phyloP scores from a whole-genome alignment of 2,329 filamentous ascomycete species.

The Chrysosporium queenslandicum region DNA sequence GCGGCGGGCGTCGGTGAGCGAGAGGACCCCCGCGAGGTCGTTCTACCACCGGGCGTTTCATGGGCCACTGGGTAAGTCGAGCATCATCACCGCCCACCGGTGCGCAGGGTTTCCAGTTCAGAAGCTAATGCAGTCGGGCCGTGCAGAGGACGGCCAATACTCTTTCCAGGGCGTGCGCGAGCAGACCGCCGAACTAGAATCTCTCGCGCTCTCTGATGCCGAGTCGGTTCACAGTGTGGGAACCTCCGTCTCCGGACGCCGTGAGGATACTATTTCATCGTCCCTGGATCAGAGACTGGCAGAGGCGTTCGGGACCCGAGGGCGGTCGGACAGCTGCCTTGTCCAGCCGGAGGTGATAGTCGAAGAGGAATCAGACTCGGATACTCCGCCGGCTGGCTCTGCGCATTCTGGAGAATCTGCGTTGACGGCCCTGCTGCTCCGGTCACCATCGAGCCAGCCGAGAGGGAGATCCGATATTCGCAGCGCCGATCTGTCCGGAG shows the following conservation, averaged over 20 bases:
- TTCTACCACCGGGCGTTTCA: conserved; percentile 40
- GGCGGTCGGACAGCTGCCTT: conserved; percentile 16
- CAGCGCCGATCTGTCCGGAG: too few relatives aligned
- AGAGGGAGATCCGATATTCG: too few relatives aligned
- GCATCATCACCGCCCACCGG: too few relatives aligned
- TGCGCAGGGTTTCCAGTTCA: too few relatives aligned
- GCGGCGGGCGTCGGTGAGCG: conserved; percentile 21
- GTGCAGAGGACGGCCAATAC: conserved; percentile 59
- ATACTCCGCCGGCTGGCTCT: conserved; percentile 40
- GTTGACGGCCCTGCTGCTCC: conserved; percentile 42
- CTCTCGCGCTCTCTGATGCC: conserved; percentile 60
- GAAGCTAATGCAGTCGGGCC: conserved; percentile 5
- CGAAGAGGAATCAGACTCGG: conserved; percentile 51
- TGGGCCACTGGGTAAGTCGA: conserved; percentile 30
- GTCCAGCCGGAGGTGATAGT: conserved; percentile 44
- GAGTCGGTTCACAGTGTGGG: conserved; percentile 22
- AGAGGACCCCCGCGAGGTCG: conserved; percentile 36
- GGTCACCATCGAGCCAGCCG: neutral
- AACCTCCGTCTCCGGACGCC: conserved; percentile 20
- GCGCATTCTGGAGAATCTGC: conserved; percentile 36
- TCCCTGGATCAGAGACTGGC: neutral
- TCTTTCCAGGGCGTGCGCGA: conserved; percentile 68
- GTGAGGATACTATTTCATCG: conserved; percentile 23
- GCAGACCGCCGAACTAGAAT: conserved; percentile 78
- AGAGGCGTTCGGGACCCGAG: conserved; percentile 19